These are phyloP conservation scores for Termitomyces titanicus DNA, from an alignment of 768 basidiomycete species.

Conservation along the genomic window DNA sequence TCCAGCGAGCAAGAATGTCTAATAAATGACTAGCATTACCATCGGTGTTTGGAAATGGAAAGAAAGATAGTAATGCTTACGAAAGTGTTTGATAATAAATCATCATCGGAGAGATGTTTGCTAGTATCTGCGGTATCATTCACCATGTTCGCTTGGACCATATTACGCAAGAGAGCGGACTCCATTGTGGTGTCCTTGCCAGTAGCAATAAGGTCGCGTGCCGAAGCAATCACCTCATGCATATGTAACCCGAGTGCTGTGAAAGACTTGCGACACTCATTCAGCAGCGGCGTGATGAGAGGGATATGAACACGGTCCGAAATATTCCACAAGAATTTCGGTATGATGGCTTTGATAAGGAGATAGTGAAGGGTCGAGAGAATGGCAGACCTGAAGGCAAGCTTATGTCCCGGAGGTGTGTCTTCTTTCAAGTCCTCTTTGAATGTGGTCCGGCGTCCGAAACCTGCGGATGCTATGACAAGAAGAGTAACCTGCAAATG, in stretches of 20 bases:
- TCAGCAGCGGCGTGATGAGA: slow-evolving; percentile 27
- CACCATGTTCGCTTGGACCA: slow-evolving; percentile 45
- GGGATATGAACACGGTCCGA: slow-evolving; percentile 29
- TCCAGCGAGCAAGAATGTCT: slow-evolving; percentile 48
- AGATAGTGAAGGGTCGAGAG: slow-evolving; percentile 25
- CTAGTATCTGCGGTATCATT: slow-evolving; percentile 22
- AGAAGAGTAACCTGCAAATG: slow-evolving; percentile 29
- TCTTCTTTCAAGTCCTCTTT: slow-evolving; percentile 22
- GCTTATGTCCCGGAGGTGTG: slow-evolving; percentile 26
- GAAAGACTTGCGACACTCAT: slow-evolving; percentile 27
- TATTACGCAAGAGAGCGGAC: slow-evolving; percentile 38
- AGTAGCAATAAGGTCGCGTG: slow-evolving; percentile 30
- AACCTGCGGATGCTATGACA: slow-evolving; percentile 37
- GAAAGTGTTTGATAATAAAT: slow-evolving; percentile 46
- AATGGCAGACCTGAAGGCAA: slow-evolving; percentile 33
- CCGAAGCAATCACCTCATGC: slow-evolving; percentile 34
- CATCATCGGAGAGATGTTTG: slow-evolving; percentile 37
- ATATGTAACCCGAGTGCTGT: slow-evolving; percentile 36
- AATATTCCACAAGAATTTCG: slow-evolving; percentile 31
- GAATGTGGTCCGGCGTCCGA: slow-evolving; percentile 35
- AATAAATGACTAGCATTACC: background rate
- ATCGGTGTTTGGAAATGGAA: background rate
- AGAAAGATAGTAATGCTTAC: slow-evolving; percentile 25
- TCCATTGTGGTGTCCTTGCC: slow-evolving; percentile 22
- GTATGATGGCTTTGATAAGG: slow-evolving; percentile 26